A percentile compares a stretch with the other conserved stretches of the same genome.
Conservation (phyloP, 2,329 filamentous ascomycete genomes). For the Epicoccum sorghinum region DNA sequence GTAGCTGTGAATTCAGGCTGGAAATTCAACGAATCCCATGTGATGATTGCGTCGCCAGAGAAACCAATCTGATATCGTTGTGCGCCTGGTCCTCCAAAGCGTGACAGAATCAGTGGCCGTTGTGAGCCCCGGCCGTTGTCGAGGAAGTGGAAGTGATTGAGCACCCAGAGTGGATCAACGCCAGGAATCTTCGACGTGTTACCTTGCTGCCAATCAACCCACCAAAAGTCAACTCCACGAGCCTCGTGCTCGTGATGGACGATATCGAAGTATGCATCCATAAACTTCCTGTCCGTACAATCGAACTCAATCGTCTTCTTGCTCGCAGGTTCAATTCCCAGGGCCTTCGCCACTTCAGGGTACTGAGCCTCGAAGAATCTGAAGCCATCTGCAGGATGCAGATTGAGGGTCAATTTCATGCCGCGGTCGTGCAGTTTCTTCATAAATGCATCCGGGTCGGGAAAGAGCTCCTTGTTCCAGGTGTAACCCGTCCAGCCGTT, state of each 20-base stretch:
- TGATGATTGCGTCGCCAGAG: slow-evolving; percentile 65
- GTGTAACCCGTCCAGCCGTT: slow-evolving; percentile 68
- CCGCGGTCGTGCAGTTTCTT: slow-evolving; percentile 58
- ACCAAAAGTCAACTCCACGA: slow-evolving; percentile 68
- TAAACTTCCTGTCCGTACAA: slow-evolving; percentile 59
- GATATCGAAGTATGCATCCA: slow-evolving; percentile 64
- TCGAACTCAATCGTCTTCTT: slow-evolving; percentile 63
- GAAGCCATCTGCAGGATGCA: slow-evolving; percentile 67
- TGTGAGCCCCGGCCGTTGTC: slow-evolving; percentile 56
- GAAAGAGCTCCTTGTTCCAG: slow-evolving; percentile 65
- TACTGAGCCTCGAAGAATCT: slow-evolving; percentile 64
- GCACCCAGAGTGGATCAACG: slow-evolving; percentile 67
- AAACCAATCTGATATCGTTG: slow-evolving; percentile 71
- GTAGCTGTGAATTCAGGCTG: slow-evolving; percentile 72
- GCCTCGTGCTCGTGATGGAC: slow-evolving; percentile 63
- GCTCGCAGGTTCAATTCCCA: slow-evolving; percentile 58
- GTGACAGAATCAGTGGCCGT: slow-evolving; percentile 62
- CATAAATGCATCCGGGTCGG: slow-evolving; percentile 61
- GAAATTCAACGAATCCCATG: slow-evolving; percentile 66
- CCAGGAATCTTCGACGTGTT: slow-evolving; percentile 60
- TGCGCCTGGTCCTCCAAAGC: slow-evolving; percentile 67
- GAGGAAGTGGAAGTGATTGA: slow-evolving; percentile 69
- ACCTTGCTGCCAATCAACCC: slow-evolving; percentile 73
- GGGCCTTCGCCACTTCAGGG: slow-evolving; percentile 58
- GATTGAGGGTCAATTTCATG: slow-evolving; percentile 64